A percentile compares a stretch with the other conserved stretches of the same genome.
Evolutionary conservation across 345 rosid species (phyloP).

Genomic region (Durio zibethinus): DNA sequence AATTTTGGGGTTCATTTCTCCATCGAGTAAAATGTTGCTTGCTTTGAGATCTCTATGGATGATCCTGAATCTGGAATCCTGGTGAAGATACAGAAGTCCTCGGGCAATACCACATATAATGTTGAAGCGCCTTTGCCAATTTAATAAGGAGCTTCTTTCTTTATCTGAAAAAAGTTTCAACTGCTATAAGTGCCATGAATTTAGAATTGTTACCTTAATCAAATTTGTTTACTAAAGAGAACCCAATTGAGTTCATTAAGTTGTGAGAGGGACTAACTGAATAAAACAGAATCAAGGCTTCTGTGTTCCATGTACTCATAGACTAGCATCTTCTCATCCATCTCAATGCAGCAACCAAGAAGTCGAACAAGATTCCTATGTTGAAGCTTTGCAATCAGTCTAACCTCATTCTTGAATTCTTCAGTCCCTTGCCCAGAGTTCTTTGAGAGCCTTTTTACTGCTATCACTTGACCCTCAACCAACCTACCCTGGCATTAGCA

Average conservation of each 20-base stretch:
- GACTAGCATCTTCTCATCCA: slow-evolving; percentile 69
- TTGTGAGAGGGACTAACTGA: slow-evolving; percentile 41
- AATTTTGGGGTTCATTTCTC: slow-evolving; percentile 64
- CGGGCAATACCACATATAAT: slow-evolving; percentile 67
- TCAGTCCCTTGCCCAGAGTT: slow-evolving; percentile 68
- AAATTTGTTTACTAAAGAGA: neutral
- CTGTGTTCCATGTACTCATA: slow-evolving; percentile 80
- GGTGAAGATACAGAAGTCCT: slow-evolving; percentile 78
- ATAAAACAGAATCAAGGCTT: slow-evolving; percentile 69
- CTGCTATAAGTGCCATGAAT: neutral
- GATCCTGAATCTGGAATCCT: slow-evolving; percentile 77
- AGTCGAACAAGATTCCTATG: slow-evolving; percentile 77
- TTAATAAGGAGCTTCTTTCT: slow-evolving; percentile 35
- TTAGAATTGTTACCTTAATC: neutral
- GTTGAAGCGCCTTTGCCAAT: slow-evolving; percentile 62
- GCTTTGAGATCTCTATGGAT: slow-evolving; percentile 81
- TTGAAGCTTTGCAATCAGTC: slow-evolving; percentile 72
- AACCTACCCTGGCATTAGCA: slow-evolving; percentile 46
- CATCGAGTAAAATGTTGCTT: slow-evolving; percentile 70
- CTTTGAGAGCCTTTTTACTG: slow-evolving; percentile 74
- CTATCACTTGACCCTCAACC: slow-evolving; percentile 59
- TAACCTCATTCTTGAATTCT: slow-evolving; percentile 87
- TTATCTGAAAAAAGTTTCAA: slow-evolving; percentile 35
- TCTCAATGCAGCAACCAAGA: slow-evolving; percentile 62
- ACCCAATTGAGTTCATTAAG: neutral